A percentile compares a stretch with the other conserved stretches of the same genome.
These are phyloP conservation scores for Hypocreales sp. DNA, from an alignment of 2,329 filamentous ascomycete genomes.

Conservation along the genomic window DNA sequence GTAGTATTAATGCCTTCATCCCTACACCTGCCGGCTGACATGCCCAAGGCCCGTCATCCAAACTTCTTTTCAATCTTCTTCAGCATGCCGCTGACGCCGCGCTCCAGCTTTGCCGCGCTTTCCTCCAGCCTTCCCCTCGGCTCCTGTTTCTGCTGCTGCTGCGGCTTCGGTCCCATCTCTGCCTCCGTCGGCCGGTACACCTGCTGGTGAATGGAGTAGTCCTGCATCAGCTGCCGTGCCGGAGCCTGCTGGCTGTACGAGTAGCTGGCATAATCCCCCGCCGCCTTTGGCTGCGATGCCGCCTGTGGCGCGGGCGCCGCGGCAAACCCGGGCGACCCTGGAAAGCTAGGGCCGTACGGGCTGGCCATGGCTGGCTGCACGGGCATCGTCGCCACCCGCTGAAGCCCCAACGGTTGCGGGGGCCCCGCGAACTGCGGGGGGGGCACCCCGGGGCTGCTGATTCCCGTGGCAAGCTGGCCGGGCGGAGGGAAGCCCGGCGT, in stretches of 20 bases:
- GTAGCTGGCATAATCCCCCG: slow-evolving; percentile 4
- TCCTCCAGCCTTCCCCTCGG: slow-evolving; percentile 42
- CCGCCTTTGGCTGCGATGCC: slow-evolving; percentile 11
- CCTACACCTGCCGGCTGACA: too few species aligned
- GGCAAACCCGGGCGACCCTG: slow-evolving; percentile 27
- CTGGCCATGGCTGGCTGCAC: slow-evolving; percentile 19
- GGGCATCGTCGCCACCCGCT: slow-evolving; percentile 35
- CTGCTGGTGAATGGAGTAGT: slow-evolving; percentile 52
- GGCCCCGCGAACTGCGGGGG: slow-evolving; percentile 25
- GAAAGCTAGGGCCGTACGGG: slow-evolving; percentile 29
- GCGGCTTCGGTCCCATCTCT: slow-evolving; percentile 25
- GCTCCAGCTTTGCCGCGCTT: slow-evolving; percentile 50
- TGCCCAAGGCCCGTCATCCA: slow-evolving; percentile 25
- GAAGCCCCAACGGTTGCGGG: slow-evolving; percentile 26
- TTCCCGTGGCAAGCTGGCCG: slow-evolving; percentile 16
- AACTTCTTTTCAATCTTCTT: slow-evolving; percentile 71
- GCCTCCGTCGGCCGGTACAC: slow-evolving; percentile 52
- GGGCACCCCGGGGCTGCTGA: slow-evolving; percentile 21
- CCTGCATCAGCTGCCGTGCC: slow-evolving; percentile 11
- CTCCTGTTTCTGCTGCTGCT: slow-evolving; percentile 27
- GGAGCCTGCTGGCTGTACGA: slow-evolving; percentile 9
- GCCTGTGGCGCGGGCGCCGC: slow-evolving; percentile 15
- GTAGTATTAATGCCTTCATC: too few species aligned
- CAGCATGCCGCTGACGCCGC: slow-evolving; percentile 54
- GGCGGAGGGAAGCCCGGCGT: slow-evolving; percentile 34